A percentile compares a stretch with the other conserved stretches of the same genome.
Conservation (phyloP, 805 yeast genomes). For the Yarrowia keelungensis region DNA sequence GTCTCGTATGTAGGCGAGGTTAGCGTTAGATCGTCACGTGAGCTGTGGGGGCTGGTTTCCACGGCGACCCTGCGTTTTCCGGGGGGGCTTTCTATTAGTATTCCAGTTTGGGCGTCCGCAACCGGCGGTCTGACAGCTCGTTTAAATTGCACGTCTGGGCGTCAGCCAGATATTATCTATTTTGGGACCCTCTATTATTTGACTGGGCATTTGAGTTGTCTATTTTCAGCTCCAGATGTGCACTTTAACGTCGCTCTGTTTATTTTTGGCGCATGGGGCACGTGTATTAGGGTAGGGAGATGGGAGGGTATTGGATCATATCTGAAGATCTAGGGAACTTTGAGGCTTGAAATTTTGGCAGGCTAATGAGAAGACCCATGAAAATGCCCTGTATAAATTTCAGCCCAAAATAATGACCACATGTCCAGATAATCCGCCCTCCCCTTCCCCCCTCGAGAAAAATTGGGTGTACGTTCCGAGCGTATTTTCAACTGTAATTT, state of each 20-base stretch:
- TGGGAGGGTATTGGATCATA: no score
- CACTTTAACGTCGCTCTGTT: not conserved
- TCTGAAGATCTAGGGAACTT: no score
- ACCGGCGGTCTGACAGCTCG: not conserved
- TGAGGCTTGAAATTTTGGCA: no score
- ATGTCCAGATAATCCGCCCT: not conserved
- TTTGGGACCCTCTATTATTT: no score
- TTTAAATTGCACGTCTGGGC: no score
- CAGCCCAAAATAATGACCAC: no score
- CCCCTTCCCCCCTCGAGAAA: not conserved
- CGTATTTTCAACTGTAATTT: slow-evolving; percentile 19
- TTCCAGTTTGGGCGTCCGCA: not conserved
- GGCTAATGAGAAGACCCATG: no score
- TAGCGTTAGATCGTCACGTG: slow-evolving; percentile 18
- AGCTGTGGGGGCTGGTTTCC: slow-evolving; percentile 17
- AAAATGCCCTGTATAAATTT: no score
- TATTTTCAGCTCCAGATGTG: not conserved
- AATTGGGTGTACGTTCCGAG: slow-evolving; percentile 13
- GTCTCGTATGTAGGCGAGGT: not conserved
- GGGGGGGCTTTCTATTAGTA: not conserved
- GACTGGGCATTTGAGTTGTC: not conserved
- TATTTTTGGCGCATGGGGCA: slow-evolving; percentile 19
- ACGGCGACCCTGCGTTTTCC: not conserved
- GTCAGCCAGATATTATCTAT: no score
- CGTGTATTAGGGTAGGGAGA: slow-evolving; percentile 12